phyloP scores from a whole-genome alignment of 495 filamentous ascomycete species.

The Rhypophila decipiens region DNA sequence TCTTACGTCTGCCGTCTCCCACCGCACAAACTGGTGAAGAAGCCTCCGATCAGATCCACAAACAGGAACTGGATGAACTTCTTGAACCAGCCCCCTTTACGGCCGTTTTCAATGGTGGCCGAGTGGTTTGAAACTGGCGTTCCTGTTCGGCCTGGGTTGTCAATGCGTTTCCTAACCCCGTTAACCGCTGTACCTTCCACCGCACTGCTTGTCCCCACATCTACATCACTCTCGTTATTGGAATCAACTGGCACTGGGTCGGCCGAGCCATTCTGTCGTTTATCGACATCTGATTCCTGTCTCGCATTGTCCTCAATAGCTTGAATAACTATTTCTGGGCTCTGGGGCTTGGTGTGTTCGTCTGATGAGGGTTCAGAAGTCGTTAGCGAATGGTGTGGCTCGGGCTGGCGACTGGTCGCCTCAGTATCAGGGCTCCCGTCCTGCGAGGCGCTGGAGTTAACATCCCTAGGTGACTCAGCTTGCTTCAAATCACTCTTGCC shows the following conservation, averaged over 20 bases:
- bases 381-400: neutral
- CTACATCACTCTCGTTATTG: neutral
- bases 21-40: conserved; percentile 20
- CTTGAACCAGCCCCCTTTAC: conserved; percentile 18
- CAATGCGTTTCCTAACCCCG: conserved; percentile 8
- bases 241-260: neutral
- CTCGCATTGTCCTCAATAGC: neutral
- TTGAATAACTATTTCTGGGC: conserved; percentile 11
- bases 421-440: neutral
- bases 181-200: conserved; percentile 2
- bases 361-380: neutral
- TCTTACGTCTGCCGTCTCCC: conserved; percentile 19
- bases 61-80: conserved; percentile 24
- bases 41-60: conserved; percentile 24
- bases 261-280: neutral
- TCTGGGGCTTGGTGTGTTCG: neutral
- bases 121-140: conserved; percentile 9
- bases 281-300: neutral
- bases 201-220: conserved; percentile 1
- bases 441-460: neutral
- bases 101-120: conserved; percentile 5
- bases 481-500: neutral
- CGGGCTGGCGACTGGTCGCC: neutral
- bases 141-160: neutral
- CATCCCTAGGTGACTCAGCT: conserved; percentile 1